Percentiles rank a stretch among this genome's conserved stretches.
phyloP scores from a whole-genome alignment of 805 yeast genomes.

The Grigorovia yakushimaensis region DNA sequence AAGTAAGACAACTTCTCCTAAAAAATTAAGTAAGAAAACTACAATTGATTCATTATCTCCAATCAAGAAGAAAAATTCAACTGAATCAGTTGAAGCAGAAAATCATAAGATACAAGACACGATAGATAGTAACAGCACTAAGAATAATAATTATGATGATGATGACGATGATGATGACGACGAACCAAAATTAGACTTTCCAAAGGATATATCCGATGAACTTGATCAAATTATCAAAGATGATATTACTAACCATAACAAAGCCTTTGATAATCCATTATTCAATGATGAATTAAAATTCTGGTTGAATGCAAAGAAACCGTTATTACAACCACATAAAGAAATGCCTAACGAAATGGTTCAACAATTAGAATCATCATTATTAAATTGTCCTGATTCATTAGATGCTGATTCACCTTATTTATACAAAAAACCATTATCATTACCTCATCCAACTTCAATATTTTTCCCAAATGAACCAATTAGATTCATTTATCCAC shows the following conservation, averaged over 20 bases:
- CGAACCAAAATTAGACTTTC: conserved; percentile 14
- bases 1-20: conserved; percentile 18
- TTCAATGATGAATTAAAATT: conserved; percentile 24
- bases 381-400: conserved; percentile 88
- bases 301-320: conserved; percentile 24
- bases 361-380: conserved; percentile 56
- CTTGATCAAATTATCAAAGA: conserved; percentile 20
- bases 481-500: conserved; percentile 24
- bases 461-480: conserved; percentile 65
- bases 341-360: conserved; percentile 23
- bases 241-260: conserved; percentile 14
- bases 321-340: conserved; percentile 22
- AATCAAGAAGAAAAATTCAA: not conserved
- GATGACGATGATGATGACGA: not conserved
- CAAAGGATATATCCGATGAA: conserved; percentile 22
- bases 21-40: conserved; percentile 32
- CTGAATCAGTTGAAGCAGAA: not conserved
- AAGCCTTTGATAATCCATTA: conserved; percentile 22
- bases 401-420: conserved; percentile 77
- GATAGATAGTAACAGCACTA: not conserved
- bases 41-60: not conserved
- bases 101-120: not conserved
- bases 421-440: conserved; percentile 51
- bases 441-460: conserved; percentile 81
- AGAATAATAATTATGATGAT: not conserved